These are phyloP conservation scores for Eutrema japonicum DNA, from an alignment of 345 rosid genomes.

Conservation along the genomic window DNA sequence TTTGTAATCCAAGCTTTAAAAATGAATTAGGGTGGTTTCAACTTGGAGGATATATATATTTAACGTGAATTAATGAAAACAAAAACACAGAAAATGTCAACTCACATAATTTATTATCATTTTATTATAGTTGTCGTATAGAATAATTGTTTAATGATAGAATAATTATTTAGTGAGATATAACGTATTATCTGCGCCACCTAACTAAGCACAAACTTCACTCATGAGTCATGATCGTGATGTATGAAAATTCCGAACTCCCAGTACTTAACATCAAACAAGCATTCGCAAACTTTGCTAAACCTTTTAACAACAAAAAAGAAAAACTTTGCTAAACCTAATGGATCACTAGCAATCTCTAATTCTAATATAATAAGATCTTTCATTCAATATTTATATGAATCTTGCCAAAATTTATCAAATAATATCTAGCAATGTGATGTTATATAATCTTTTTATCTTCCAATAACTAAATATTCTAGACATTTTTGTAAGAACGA, in stretches of 20 bases:
- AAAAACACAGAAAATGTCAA: conserved; percentile 9
- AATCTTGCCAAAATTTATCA: background rate
- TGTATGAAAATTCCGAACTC: conserved; percentile 1
- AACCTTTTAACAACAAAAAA: background rate
- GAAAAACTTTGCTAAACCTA: background rate
- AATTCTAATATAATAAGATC: background rate
- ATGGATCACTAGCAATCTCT: conserved; percentile 9
- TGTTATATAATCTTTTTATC: background rate
- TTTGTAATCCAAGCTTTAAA: background rate
- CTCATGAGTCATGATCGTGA: conserved; percentile 41
- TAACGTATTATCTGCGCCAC: conserved; percentile 33
- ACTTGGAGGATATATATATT: background rate
- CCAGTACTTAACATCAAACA: background rate
- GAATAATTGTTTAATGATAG: conserved; percentile 19
- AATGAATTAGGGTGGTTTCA: background rate
- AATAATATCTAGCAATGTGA: background rate
- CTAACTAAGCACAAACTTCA: conserved; percentile 38
- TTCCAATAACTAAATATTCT: no score
- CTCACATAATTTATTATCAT: conserved; percentile 23
- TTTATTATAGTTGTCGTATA: background rate
- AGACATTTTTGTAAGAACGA: no score
- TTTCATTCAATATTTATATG: background rate
- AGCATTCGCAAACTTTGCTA: conserved; percentile 1
- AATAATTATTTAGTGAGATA: conserved; percentile 21
- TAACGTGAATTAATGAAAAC: background rate